Percentiles rank a stretch among this genome's conserved stretches.
Conservation (phyloP, 208 protist species). For the Wallacemonas sp. region DNA sequence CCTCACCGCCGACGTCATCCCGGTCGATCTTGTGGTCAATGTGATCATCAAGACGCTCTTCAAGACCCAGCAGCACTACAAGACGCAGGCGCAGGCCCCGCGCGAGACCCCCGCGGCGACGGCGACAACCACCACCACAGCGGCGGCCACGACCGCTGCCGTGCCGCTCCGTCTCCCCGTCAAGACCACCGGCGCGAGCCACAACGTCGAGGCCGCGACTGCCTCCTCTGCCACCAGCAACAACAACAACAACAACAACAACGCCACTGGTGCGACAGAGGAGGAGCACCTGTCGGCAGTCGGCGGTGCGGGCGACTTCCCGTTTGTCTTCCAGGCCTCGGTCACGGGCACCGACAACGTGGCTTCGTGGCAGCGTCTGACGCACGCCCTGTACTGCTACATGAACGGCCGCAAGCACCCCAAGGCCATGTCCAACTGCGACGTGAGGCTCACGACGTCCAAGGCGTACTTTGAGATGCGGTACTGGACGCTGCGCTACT, state of each 20-base stretch:
- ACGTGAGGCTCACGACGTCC: slow-evolving; percentile 47
- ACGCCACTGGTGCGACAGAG: not conserved
- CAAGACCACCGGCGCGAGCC: slow-evolving; percentile 2
- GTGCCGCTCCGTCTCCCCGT: not conserved
- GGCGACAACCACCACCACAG: slow-evolving; percentile 2
- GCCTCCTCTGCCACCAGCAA: slow-evolving; percentile 1
- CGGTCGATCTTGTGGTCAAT: slow-evolving; percentile 87
- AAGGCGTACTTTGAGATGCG: slow-evolving; percentile 38
- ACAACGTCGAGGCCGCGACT: slow-evolving; percentile 5
- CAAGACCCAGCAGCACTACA: slow-evolving; percentile 55
- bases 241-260: not conserved
- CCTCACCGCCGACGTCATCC: slow-evolving; percentile 72
- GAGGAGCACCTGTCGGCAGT: slow-evolving; percentile 17
- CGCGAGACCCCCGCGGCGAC: slow-evolving; percentile 15
- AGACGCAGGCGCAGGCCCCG: slow-evolving; percentile 14
- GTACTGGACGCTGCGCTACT: slow-evolving; percentile 59
- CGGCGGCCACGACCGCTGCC: not conserved
- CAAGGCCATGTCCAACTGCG: slow-evolving; percentile 34
- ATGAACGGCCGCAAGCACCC: slow-evolving; percentile 50
- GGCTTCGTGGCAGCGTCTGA: slow-evolving; percentile 50
- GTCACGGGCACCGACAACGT: slow-evolving; percentile 54
- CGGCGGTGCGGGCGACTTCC: slow-evolving; percentile 22
- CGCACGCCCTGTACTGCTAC: slow-evolving; percentile 33
- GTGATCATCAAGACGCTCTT: slow-evolving; percentile 84
- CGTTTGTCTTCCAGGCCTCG: slow-evolving; percentile 69